Evolutionary conservation across 1,284 basidiomycete genomes (phyloP).

Genomic region (Kwoniella shivajii): DNA sequence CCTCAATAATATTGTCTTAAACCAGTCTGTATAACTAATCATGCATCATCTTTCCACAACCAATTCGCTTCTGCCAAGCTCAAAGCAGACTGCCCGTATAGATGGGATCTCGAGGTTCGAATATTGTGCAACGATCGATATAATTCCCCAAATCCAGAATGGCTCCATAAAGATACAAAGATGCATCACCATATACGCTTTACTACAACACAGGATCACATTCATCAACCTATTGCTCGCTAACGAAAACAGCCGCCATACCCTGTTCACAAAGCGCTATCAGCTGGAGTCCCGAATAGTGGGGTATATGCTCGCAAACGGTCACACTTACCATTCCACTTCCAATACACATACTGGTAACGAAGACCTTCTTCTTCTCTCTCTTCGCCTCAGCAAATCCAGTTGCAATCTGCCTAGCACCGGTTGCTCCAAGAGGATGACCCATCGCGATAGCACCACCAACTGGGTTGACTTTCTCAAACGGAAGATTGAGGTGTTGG

Average conservation of each 20-base stretch:
- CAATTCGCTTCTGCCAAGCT: background rate
- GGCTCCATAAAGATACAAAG: background rate
- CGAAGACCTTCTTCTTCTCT: conserved; percentile 79
- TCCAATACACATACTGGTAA: conserved; percentile 95
- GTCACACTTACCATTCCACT: conserved; percentile 80
- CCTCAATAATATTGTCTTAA: too few relatives aligned
- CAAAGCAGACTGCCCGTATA: background rate
- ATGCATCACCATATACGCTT: conserved; percentile 1
- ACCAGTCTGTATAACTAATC: too few relatives aligned
- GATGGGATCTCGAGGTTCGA: background rate
- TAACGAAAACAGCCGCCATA: conserved; percentile 57
- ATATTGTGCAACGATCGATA: background rate
- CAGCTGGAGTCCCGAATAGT: background rate
- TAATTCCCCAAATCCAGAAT: background rate
- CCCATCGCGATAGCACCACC: conserved; percentile 89
- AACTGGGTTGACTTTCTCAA: conserved; percentile 83
- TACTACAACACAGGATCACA: background rate
- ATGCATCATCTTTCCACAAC: background rate
- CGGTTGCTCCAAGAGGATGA: conserved; percentile 71
- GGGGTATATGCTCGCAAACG: background rate
- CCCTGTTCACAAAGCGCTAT: conserved; percentile 34
- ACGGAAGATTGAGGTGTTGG: conserved; percentile 70
- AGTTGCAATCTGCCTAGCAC: conserved; percentile 83
- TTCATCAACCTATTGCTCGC: conserved; percentile 43
- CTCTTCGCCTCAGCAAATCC: conserved; percentile 79